Evolutionary conservation across 192 early-diverging fungal species (phyloP), one percentile per base, ranked within the genome.

Genomic region (Coemansia sp.): DNA sequence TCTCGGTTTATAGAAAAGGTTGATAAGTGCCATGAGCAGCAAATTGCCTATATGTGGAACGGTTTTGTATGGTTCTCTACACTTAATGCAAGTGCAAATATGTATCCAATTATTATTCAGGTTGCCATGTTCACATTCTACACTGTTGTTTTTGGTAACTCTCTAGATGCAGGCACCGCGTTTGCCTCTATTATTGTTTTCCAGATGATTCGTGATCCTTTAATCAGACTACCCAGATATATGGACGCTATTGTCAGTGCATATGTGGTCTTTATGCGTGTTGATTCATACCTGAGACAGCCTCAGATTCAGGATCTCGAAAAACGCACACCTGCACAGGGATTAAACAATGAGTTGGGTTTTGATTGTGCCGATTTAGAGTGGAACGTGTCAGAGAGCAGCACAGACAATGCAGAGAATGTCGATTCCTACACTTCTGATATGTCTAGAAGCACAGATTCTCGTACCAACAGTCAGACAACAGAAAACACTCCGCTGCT

Each of bases 271-370:
- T 59, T 91, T 40, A 65, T 72, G 12, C 89, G 92, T 61, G 85
- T 98, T 56, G 86, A 87, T 50, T 76, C 80, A 38, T 98, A 93
- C 65, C 79, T 98, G 50, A 70, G 69, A 10, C 91, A 95, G 66
- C 77, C 85, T 3, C 88, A 96, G 72, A 69, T 93, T 58, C 81
- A 86, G 70, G 68, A 56, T 39, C 74, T 86, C 13, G 65, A 81
- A 61, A 39, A 73, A 61, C 80, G 71, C 45, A 71, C 68, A 21
- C 42, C 66, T 23, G 60, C 38, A 26, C n/a, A 9, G 3, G 26
- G 26, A 40, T 60, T 48, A 4, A 9, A 6, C n/a, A 39, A 41
- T 5, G 73, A 32, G 39, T 18, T 73, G 49, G 78, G 72, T 57
- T 81, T 81, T 67, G 66, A 15, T 11, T 37, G 11, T 18, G 77